Conservation (phyloP, 1,284 basidiomycete species). For the Microbotryomycetes sp. region DNA sequence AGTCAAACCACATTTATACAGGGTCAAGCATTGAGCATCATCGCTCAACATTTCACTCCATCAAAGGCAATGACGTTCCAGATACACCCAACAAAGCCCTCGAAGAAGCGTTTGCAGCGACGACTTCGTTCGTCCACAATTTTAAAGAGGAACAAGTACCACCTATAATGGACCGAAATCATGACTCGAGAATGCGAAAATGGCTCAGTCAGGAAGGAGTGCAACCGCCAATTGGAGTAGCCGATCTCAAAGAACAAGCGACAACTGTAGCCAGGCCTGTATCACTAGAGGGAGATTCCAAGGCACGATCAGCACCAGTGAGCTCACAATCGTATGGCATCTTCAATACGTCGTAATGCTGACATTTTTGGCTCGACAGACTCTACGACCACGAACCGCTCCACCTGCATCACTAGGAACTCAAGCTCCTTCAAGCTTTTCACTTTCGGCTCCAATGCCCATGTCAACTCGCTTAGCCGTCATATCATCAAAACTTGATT, state of each 20-base stretch:
- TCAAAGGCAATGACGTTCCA: too few relatives aligned
- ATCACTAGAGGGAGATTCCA: too few relatives aligned
- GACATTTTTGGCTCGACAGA: too few relatives aligned
- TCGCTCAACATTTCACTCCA: too few relatives aligned
- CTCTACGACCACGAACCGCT: not conserved
- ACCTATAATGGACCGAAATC: constrained; percentile 10
- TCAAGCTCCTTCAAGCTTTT: not conserved
- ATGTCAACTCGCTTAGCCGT: not conserved
- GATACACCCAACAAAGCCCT: not conserved
- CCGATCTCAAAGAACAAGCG: not conserved
- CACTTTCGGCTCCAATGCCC: not conserved
- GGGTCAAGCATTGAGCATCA: too few relatives aligned
- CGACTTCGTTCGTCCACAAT: constrained; percentile 10
- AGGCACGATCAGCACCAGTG: not conserved
- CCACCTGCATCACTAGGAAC: not conserved
- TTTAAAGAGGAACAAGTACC: constrained; percentile 12
- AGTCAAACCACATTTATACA: too few relatives aligned
- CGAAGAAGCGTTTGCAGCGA: constrained; percentile 18
- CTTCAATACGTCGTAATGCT: too few relatives aligned
- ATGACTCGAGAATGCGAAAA: constrained; percentile 13
- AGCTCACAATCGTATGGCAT: not conserved
- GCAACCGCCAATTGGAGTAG: not conserved
- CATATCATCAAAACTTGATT: not conserved
- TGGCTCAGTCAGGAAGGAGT: constrained; percentile 15
- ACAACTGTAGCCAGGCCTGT: too few relatives aligned